Evolutionary conservation across 2,329 filamentous ascomycete species (phyloP).

Genomic region (Aspergillus unguis): DNA sequence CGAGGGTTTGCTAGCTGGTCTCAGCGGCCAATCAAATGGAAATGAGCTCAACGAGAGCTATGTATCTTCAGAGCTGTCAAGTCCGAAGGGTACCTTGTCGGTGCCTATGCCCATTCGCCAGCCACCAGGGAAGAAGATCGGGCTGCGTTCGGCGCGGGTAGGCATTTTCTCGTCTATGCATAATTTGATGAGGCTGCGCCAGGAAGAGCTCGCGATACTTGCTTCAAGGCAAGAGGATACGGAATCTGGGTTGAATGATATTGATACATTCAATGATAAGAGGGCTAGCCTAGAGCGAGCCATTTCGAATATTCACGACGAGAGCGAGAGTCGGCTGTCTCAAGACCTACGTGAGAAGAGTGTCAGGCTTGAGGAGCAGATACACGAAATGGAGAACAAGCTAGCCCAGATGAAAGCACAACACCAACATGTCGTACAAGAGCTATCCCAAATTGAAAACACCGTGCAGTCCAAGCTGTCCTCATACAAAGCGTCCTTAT

Average conservation of each 20-base stretch:
- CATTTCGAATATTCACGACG: conserved; percentile 49
- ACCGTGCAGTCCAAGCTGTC: conserved; percentile 57
- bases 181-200: conserved; percentile 54
- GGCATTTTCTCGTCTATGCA: conserved; percentile 58
- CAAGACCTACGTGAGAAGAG: conserved; percentile 51
- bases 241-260: conserved; percentile 47
- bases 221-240: conserved; percentile 45
- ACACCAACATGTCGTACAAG: conserved; percentile 51
- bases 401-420: conserved; percentile 54
- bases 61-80: conserved; percentile 26
- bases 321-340: conserved; percentile 44
- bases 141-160: conserved; percentile 52
- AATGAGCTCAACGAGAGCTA: conserved; percentile 46
- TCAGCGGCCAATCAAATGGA: conserved; percentile 40
- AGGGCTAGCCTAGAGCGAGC: conserved; percentile 49
- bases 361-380: conserved; percentile 52
- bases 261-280: conserved; percentile 52
- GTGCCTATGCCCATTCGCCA: conserved; percentile 40
- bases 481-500: conserved; percentile 56
- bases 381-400: conserved; percentile 55
- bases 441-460: conserved; percentile 55
- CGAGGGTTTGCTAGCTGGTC: conserved; percentile 53
- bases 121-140: conserved; percentile 45
- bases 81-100: conserved; percentile 33
- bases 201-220: conserved; percentile 54